Conservation (phyloP, 345 rosid species). For the Lepidium africanum region DNA sequence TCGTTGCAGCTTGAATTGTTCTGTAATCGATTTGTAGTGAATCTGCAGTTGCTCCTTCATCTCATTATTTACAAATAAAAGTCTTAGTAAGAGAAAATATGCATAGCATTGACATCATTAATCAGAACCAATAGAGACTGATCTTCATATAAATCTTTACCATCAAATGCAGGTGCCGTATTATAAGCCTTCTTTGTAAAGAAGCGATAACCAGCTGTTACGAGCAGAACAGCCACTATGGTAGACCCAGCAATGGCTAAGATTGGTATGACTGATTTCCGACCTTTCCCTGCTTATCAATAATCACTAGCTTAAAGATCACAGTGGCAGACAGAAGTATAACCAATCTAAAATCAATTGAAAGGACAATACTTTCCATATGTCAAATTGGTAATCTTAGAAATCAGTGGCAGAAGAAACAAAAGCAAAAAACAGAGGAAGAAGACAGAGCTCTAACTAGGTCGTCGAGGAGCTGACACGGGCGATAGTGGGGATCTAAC, state of each 20-base stretch:
- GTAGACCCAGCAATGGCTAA: slow-evolving; percentile 23
- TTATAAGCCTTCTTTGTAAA: slow-evolving; percentile 8
- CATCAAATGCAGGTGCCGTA: slow-evolving; percentile 8
- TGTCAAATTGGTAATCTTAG: neutral
- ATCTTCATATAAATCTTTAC: neutral
- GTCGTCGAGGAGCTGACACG: neutral
- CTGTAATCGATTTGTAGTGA: slow-evolving; percentile 34
- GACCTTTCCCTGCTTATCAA: slow-evolving; percentile 20
- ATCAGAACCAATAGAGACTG: neutral
- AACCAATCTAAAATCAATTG: neutral
- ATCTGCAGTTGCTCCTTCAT: slow-evolving; percentile 23
- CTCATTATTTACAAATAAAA: neutral
- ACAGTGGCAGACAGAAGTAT: neutral
- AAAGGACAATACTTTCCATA: neutral
- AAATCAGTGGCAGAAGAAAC: neutral
- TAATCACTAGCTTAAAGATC: neutral
- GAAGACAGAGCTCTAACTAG: neutral
- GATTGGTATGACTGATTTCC: neutral
- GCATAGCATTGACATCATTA: neutral
- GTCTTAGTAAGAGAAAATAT: neutral
- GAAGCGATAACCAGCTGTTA: slow-evolving; percentile 19
- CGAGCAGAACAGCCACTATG: slow-evolving; percentile 7
- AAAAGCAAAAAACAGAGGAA: neutral
- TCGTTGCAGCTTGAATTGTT: slow-evolving; percentile 34
- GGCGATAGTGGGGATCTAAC: neutral